Conservation (phyloP, 2,329 filamentous ascomycete genomes). For the Exophiala sideris region DNA sequence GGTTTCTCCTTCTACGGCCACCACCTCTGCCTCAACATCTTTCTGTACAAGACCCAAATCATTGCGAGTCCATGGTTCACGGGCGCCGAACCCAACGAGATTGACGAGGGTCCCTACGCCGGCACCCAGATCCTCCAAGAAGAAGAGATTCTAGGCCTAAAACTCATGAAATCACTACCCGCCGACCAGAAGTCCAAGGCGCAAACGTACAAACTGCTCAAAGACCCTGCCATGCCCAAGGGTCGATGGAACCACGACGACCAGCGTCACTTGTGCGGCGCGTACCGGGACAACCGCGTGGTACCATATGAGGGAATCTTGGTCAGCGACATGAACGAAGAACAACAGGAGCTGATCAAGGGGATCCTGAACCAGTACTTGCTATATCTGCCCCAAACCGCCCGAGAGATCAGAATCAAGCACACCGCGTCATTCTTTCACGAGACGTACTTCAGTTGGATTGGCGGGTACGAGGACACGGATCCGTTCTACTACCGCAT, state of each 20-base stretch:
- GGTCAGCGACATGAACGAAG: slow-evolving; percentile 47
- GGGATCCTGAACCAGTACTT: slow-evolving; percentile 63
- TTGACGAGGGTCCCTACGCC: slow-evolving; percentile 60
- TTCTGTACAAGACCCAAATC: slow-evolving; percentile 63
- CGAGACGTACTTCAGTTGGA: slow-evolving; percentile 81
- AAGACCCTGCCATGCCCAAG: slow-evolving; percentile 62
- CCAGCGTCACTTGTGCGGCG: slow-evolving; percentile 73
- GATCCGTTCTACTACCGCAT: slow-evolving; percentile 77
- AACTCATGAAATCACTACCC: slow-evolving; percentile 64
- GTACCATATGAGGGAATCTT: slow-evolving; percentile 70
- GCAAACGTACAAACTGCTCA: slow-evolving; percentile 58
- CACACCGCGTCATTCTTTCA: slow-evolving; percentile 55
- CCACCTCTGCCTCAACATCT: slow-evolving; percentile 70
- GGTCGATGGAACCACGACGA: slow-evolving; percentile 76
- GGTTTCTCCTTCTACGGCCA: slow-evolving; percentile 75
- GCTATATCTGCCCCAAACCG: slow-evolving; percentile 60
- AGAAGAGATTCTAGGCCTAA: slow-evolving; percentile 63
- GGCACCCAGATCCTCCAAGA: slow-evolving; percentile 64
- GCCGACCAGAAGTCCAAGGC: slow-evolving; percentile 48
- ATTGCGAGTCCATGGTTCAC: slow-evolving; percentile 73
- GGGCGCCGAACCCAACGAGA: slow-evolving; percentile 73
- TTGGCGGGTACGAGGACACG: slow-evolving; percentile 61
- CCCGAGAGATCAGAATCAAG: slow-evolving; percentile 54
- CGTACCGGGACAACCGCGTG: slow-evolving; percentile 72
- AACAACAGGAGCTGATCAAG: slow-evolving; percentile 55